These are phyloP conservation scores for Phytophthora vignae DNA, from an alignment of 352 stramenopile species.

Conservation along the genomic window DNA sequence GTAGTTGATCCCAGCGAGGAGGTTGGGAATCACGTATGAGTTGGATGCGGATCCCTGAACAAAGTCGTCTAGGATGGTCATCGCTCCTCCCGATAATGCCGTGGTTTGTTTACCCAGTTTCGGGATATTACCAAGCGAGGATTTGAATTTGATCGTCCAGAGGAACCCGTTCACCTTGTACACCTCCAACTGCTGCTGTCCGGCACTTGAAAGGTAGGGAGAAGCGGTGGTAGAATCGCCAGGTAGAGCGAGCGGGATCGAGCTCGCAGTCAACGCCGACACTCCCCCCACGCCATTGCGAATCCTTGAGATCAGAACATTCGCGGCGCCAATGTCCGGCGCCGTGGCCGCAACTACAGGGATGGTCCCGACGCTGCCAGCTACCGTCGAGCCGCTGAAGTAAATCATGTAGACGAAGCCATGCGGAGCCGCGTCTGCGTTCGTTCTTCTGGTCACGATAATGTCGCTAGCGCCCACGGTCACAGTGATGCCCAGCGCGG, in stretches of 20 bases:
- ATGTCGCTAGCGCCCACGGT: constrained; percentile 45
- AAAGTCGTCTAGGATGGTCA: constrained; percentile 56
- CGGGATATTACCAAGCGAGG: constrained; percentile 73
- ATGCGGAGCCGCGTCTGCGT: constrained; percentile 49
- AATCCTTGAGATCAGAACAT: constrained; percentile 45
- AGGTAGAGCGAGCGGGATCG: constrained; percentile 59
- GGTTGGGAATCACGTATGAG: constrained; percentile 54
- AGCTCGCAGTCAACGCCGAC: constrained; percentile 38
- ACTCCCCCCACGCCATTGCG: constrained; percentile 44
- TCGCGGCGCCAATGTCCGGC: constrained; percentile 39
- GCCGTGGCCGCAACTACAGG: constrained; percentile 18
- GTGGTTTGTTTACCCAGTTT: constrained; percentile 44
- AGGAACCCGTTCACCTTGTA: constrained; percentile 84
- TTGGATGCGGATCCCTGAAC: constrained; percentile 55
- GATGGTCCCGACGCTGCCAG: constrained; percentile 40
- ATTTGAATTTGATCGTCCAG: constrained; percentile 87
- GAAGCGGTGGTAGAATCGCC: constrained; percentile 29
- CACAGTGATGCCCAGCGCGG: neutral
- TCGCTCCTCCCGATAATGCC: constrained; percentile 22
- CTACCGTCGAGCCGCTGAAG: constrained; percentile 58
- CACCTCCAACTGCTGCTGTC: constrained; percentile 45
- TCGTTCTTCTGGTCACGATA: constrained; percentile 56
- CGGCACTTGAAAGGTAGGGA: constrained; percentile 44
- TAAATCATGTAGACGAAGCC: constrained; percentile 80
- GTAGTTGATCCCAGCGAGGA: constrained; percentile 75